phyloP scores from a whole-genome alignment of 768 basidiomycete genomes.

The Mycena galericulata region DNA sequence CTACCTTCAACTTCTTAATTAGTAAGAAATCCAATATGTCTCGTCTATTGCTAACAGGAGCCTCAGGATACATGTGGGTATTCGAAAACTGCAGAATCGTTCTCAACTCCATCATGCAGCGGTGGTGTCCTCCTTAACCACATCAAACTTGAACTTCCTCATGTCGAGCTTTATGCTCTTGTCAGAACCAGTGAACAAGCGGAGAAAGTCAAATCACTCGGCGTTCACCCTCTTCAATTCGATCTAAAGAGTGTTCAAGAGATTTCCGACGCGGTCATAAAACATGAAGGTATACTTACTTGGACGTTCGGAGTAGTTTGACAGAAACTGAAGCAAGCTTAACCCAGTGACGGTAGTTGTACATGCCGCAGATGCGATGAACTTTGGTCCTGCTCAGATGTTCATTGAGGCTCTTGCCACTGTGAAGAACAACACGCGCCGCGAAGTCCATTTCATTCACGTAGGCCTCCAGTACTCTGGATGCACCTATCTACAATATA shows the following conservation, averaged over 20 bases:
- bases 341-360: constrained; percentile 19
- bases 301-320: background rate
- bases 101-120: too few relatives aligned
- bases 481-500: too few relatives aligned
- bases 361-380: constrained; percentile 23
- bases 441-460: constrained; percentile 22
- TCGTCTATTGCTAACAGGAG: constrained; percentile 18
- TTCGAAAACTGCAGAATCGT: background rate
- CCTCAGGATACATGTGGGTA: constrained; percentile 27
- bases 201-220: constrained; percentile 12
- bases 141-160: constrained; percentile 5
- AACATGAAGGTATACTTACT: background rate
- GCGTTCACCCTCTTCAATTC: constrained; percentile 7
- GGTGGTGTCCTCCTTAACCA: constrained; percentile 1
- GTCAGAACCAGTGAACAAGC: constrained; percentile 23
- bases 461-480: background rate
- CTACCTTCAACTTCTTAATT: too few relatives aligned
- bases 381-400: constrained; percentile 18
- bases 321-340: background rate
- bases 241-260: constrained; percentile 8
- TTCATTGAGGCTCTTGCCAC: constrained; percentile 19
- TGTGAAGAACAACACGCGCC: constrained; percentile 6
- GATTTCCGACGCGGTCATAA: constrained; percentile 13
- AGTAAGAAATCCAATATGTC: background rate
- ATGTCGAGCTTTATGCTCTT: constrained; percentile 17